Evolutionary conservation across 2,329 filamentous ascomycete genomes (phyloP).

Genomic region (Gyromitra esculenta): DNA sequence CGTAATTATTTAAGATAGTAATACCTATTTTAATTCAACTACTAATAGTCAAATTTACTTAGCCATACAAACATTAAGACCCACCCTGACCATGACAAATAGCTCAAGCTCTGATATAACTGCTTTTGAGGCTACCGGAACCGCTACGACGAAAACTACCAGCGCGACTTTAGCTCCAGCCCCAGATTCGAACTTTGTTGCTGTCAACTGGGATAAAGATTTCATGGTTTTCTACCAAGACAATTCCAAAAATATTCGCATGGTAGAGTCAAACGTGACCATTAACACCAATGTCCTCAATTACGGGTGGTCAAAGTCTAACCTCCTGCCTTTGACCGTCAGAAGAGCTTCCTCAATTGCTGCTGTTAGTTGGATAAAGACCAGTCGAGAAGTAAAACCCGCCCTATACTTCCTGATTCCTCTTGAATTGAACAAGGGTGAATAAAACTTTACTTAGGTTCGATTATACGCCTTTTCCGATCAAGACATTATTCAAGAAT

Average conservation of each 20-base stretch:
- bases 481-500: neutral
- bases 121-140: neutral
- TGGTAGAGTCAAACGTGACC: conserved; percentile 25
- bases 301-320: conserved; percentile 13
- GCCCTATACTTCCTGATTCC: neutral
- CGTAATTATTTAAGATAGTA: too few relatives aligned
- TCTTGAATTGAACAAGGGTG: neutral
- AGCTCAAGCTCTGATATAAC: neutral
- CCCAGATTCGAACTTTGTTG: conserved; percentile 5
- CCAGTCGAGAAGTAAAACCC: neutral
- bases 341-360: neutral
- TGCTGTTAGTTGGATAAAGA: conserved; percentile 1
- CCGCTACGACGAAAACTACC: neutral
- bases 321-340: neutral
- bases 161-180: neutral
- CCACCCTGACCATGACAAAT: neutral
- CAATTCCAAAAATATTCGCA: conserved; percentile 1
- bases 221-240: conserved; percentile 27
- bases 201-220: conserved; percentile 5
- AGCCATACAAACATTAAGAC: neutral
- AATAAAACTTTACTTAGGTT: conserved; percentile 2
- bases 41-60: neutral
- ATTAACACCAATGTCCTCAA: neutral
- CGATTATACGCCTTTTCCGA: conserved; percentile 10
- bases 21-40: neutral